Evolutionary conservation across 2,329 filamentous ascomycete species (phyloP).

Genomic region (Parasarocladium wereldwijsianum): DNA sequence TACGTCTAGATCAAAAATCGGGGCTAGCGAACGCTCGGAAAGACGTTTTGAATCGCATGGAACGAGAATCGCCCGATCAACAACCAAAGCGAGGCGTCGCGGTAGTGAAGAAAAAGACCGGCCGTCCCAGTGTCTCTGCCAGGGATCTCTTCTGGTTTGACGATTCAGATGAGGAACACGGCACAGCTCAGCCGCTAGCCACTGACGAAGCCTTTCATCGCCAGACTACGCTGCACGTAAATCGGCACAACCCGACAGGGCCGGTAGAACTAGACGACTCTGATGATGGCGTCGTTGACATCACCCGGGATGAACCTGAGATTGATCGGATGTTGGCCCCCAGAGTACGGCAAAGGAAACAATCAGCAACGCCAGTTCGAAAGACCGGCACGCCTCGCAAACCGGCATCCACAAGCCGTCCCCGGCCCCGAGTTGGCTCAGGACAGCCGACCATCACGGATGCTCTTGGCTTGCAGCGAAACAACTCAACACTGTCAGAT

Average conservation of each 20-base stretch:
- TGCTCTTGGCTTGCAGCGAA: no score
- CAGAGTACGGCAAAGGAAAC: constrained; percentile 22
- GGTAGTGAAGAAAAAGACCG: constrained; percentile 20
- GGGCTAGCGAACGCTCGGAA: constrained; percentile 17
- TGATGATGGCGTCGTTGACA: constrained; percentile 16
- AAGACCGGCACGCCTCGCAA: constrained; percentile 13
- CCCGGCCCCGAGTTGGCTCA: constrained; percentile 8
- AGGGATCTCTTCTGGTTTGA: constrained; percentile 23
- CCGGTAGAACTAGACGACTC: constrained; percentile 6
- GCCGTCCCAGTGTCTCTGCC: constrained; percentile 12
- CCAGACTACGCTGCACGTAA: constrained; percentile 13
- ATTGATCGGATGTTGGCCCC: constrained; percentile 35
- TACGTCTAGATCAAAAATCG: constrained; percentile 40
- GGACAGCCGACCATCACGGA: constrained; percentile 19
- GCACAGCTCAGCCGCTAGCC: constrained; percentile 7
- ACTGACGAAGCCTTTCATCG: constrained; percentile 12
- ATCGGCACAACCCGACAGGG: constrained; percentile 4
- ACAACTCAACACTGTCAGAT: constrained; percentile 7
- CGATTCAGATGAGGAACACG: constrained; percentile 28
- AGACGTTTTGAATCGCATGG: constrained; percentile 13
- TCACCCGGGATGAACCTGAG: constrained; percentile 32
- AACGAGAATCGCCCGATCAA: constrained; percentile 20
- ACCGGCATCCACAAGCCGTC: constrained; percentile 9
- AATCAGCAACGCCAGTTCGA: constrained; percentile 12
- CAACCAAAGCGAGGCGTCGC: constrained; percentile 34